phyloP scores from a whole-genome alignment of 2,329 filamentous ascomycete species.

The Sporothrix inflata region DNA sequence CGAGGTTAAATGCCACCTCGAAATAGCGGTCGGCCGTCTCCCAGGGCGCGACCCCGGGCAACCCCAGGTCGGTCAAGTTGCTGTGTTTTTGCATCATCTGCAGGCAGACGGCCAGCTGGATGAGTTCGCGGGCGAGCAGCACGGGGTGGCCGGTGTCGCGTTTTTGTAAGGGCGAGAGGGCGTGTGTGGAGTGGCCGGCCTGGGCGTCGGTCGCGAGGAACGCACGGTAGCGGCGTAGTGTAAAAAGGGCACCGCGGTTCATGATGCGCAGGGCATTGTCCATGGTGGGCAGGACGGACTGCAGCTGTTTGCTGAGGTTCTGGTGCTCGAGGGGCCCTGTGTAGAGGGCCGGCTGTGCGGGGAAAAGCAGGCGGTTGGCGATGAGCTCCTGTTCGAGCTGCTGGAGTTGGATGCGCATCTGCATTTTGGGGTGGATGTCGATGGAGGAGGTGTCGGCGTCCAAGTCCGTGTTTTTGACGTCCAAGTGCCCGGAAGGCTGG shows the following conservation, averaged over 20 bases:
- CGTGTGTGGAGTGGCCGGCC: constrained; percentile 22
- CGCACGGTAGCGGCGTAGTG: constrained; percentile 27
- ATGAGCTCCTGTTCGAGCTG: constrained; percentile 18
- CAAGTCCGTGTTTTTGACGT: background rate
- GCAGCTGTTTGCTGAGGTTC: constrained; percentile 31
- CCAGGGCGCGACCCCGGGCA: constrained; percentile 35
- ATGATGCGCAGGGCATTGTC: constrained; percentile 33
- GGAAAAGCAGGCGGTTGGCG: constrained; percentile 5
- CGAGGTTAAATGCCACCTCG: constrained; percentile 36
- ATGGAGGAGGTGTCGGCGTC: background rate
- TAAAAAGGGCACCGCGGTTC: constrained; percentile 29
- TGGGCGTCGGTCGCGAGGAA: constrained; percentile 38
- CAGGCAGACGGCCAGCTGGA: constrained; percentile 32
- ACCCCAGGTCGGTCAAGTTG: constrained; percentile 35
- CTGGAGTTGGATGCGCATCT: constrained; percentile 1
- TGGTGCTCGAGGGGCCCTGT: constrained; percentile 14
- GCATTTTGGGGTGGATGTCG: background rate
- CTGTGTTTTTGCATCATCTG: constrained; percentile 22
- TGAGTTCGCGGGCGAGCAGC: constrained; percentile 26
- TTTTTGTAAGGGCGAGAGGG: constrained; percentile 32
- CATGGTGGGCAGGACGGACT: constrained; percentile 34
- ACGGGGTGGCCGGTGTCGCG: constrained; percentile 24
- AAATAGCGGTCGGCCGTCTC: constrained; percentile 34
- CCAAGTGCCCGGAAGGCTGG: too few relatives aligned
- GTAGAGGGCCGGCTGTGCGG: background rate